Base-by-base conservation (phyloP, 352 stramenopile genomes). In the Phytophthora citrophthora region DNA sequence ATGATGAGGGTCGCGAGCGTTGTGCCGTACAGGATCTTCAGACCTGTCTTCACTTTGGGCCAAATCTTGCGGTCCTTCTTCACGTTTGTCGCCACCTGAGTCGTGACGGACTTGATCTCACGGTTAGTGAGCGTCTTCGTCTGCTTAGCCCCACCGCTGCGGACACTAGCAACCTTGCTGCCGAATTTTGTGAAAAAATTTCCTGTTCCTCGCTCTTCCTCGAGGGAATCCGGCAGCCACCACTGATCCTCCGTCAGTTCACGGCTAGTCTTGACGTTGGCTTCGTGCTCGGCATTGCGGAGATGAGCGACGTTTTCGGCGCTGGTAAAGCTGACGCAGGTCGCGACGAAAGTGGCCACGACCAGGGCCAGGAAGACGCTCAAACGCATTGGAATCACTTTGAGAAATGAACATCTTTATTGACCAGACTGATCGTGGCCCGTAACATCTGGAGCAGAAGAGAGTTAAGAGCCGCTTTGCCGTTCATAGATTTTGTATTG, bases 31-130 rank as follows among this genome's bases (percentile, higher is more conserved):
- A 66, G 11, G 41, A 54, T 32, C 32, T 54, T 48, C 15, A 66
- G 40, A 0, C 43, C 26, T 24, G 32, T 53, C 24, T 59, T 61
- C 23, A 66, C 26, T 1, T 40, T 9, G 0, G 58, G 49, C 58
- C 58, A 66, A 8, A 23, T 23, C 16, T 23, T 41, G n/a, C 40
- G 49, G 58, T 66, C 9, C 31, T 66, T 66, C 58, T 66, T 66
- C 9, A 60, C 49, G 3, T 23, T 49, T 12, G 3, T 23, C 12
- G 49, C 52, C 5, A 54, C 58, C n/a, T n/a, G n/a, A n/a, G n/a
- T 49, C 26, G 54, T 15, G 8, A 54, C 13, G 5, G 13, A 10
- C 34, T 62, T 54, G 15, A 66, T n/a, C 40, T 66, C 31, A 13
- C 13, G 7, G 7, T 49, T 32, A 26, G 5, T 49, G 20, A 66